These are phyloP conservation scores for Phytophthora idaei DNA, from an alignment of 352 stramenopile genomes.

Conservation along the genomic window DNA sequence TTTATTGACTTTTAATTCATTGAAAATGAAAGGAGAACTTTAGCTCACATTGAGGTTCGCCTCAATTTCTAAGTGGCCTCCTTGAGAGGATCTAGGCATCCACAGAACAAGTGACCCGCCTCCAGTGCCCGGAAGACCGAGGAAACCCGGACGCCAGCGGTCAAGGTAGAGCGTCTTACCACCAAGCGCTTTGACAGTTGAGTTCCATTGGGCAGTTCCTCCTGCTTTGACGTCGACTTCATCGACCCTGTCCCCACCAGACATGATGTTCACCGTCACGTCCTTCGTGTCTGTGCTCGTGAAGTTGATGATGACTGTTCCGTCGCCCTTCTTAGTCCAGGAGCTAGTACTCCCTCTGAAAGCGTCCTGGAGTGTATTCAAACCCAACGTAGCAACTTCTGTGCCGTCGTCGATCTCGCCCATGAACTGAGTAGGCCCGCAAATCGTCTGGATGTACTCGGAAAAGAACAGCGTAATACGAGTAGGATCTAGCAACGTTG, in stretches of 20 bases:
- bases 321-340: slow-evolving; percentile 30
- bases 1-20: too few relatives aligned
- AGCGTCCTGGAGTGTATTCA: slow-evolving; percentile 30
- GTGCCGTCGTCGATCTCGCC: slow-evolving; percentile 61
- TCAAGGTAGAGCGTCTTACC: slow-evolving; percentile 31
- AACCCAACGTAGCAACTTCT: slow-evolving; percentile 39
- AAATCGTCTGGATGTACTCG: slow-evolving; percentile 67
- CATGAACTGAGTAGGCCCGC: slow-evolving; percentile 12
- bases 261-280: slow-evolving; percentile 36
- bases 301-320: slow-evolving; percentile 33
- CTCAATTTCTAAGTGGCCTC: slow-evolving; percentile 48
- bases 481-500: slow-evolving; percentile 42
- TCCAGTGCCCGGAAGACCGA: slow-evolving; percentile 32
- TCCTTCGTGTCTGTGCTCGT: slow-evolving; percentile 30
- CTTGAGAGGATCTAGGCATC: slow-evolving; percentile 43
- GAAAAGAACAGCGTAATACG: slow-evolving; percentile 43
- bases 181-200: slow-evolving; percentile 24
- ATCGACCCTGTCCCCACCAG: slow-evolving; percentile 30
- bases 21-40: background rate
- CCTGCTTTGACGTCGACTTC: slow-evolving; percentile 22
- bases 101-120: slow-evolving; percentile 62
- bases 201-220: slow-evolving; percentile 22
- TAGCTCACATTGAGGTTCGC: slow-evolving; percentile 59
- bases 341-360: slow-evolving; percentile 28
- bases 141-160: background rate